Evolutionary conservation across 176 grass and related monocot species (phyloP), one percentile per base, ranked within the genome.

Genomic region (Phragmites australis): DNA sequence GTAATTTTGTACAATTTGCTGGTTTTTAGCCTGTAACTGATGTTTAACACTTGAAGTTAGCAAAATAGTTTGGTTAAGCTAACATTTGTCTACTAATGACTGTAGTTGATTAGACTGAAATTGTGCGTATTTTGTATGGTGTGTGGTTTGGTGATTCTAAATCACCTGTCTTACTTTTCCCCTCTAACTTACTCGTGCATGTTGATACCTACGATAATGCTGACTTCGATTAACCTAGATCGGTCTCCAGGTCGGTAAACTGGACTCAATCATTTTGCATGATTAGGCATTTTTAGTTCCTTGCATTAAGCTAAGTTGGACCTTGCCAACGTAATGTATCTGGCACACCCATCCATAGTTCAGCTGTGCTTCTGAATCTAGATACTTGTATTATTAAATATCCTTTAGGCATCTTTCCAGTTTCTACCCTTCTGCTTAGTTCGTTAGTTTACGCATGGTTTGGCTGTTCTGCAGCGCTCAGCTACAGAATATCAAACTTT

Each of bases 1-100:
- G 3, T 69, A 59, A 26, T 68, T 40, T 32, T 69, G 64, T 21
- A 49, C 58, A 46, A 27, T 68, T 80, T 25, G 47, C 55, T 64
- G 1, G 6, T 61, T 78, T 29, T 16, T 70, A 42, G 56, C 44
- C 17, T 64, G 8, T 29, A 19, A 29, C 26, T 64, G 54, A 15
- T 8, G 13, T 70, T 29, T 53, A 49, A 25, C 30, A 17, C 18
- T 67, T 68, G 15, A 43, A n/a, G 6, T 64, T 65, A 29, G n/a
- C 32, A 26, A 21, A 17, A n/a, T 9, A 31, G n/a, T 30, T 67
- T 46, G 21, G 44, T 67, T 21, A 55, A 54, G 48, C 34, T 14
- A 22, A 37, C 26, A 59, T 46, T 15, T 39, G 14, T 57, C 15
- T 16, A 30, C 45, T 14, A n/a, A 25, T 30, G 46, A n/a, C 59